Evolutionary conservation across 805 yeast species (phyloP), one percentile per base, ranked within the genome.

Genomic region (Nakazawaea ernobii): DNA sequence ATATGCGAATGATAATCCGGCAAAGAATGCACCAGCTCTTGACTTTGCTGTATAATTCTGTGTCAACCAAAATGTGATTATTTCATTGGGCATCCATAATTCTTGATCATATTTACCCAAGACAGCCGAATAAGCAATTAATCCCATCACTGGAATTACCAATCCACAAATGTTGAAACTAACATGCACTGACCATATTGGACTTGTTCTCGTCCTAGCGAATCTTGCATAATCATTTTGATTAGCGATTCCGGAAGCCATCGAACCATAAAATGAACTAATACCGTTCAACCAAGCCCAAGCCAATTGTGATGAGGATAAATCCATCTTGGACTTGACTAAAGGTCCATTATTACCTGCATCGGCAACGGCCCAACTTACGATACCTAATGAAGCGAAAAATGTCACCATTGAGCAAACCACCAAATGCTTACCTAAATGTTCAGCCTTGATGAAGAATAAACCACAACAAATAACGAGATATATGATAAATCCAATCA

Each of bases 1-100:
- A 27, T 63, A 42, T 10, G 61, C 58, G 46, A 70, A 64, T 3
- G 70, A 62, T 1, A 66, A 50, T 4, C 74, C 74, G 46, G 67
- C 61, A 53, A 70, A 76, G 56, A 76, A 75, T 1, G 74, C 71
- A 7, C 72, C 81, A 27, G 77, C 77, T 46, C 82, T 27, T 13
- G 13, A 59, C 39, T 58, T 62, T 17, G 68, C 53, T 14, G 63
- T 55, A 51, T 73, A 70, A 45, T 60, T 56, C 38, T 70, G 66
- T 8, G 61, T 48, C 48, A 75, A 38, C 77, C 78, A 74, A 52
- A 59, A 57, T 45, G 58, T 53, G 47, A 66, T 61, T 41, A 72
- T 62, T 39, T 63, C 66, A 49, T 68, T 67, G 4, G 81, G 82
- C 51, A 67, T 66, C 82, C 82, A 76, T 37, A 70, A 53, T 43